Percentiles rank a stretch among this genome's conserved stretches.
Evolutionary conservation across 257 asterid species (phyloP).

Genomic region (Solanum sitiens): DNA sequence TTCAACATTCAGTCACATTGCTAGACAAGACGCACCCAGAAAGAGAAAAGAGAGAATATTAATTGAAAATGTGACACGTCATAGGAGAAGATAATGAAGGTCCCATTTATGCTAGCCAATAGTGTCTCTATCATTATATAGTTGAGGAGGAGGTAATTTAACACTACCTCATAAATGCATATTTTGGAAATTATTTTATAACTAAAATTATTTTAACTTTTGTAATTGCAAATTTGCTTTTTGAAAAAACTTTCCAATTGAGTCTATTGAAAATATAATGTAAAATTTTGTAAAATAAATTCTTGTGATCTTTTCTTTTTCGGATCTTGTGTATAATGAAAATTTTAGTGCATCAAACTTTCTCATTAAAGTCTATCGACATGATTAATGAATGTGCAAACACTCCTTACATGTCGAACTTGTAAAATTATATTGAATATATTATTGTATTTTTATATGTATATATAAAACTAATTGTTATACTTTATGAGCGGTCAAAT

Average conservation of each 20-base stretch:
- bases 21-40: background rate
- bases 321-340: too few relatives aligned
- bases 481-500: background rate
- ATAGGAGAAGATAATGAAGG: background rate
- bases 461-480: background rate
- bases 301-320: too few relatives aligned
- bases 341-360: too few relatives aligned
- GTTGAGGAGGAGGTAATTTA: background rate
- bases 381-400: too few relatives aligned
- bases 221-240: background rate
- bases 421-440: fast-evolving
- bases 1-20: background rate
- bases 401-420: fast-evolving
- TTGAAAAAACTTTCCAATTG: background rate
- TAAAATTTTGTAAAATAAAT: too few relatives aligned
- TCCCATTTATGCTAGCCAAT: background rate
- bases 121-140: slow-evolving; percentile 4
- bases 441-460: background rate
- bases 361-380: too few relatives aligned
- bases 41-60: background rate
- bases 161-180: background rate
- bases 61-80: background rate
- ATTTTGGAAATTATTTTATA: background rate
- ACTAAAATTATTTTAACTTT: background rate
- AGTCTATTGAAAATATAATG: too few relatives aligned